These are phyloP conservation scores for Fusarium kyushuense DNA, from an alignment of 2,329 filamentous ascomycete species.

Conservation along the genomic window DNA sequence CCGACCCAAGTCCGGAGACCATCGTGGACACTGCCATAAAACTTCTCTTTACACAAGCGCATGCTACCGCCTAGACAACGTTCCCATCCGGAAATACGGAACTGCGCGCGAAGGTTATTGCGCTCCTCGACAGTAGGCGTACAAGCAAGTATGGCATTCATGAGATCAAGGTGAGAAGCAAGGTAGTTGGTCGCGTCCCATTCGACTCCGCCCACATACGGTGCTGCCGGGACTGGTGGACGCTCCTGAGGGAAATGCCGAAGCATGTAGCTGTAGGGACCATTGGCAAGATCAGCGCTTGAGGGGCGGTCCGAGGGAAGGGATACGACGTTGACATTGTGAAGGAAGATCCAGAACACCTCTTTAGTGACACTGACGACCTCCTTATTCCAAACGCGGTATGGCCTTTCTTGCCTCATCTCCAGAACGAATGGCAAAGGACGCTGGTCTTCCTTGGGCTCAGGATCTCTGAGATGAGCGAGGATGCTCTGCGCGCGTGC, in stretches of 20 bases:
- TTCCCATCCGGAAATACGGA: constrained; percentile 89
- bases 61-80: constrained; percentile 87
- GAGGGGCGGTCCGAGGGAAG: constrained; percentile 61
- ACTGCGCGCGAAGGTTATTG: constrained; percentile 80
- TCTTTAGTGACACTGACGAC: constrained; percentile 94
- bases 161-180: constrained; percentile 88
- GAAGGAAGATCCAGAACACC: constrained; percentile 99
- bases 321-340: constrained; percentile 89
- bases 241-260: constrained; percentile 86
- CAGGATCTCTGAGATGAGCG: constrained; percentile 82
- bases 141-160: constrained; percentile 90
- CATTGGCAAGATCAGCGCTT: constrained; percentile 49
- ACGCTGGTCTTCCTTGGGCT: constrained; percentile 78
- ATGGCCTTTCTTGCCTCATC: constrained; percentile 88
- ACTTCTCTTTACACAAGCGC: constrained; percentile 96
- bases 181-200: constrained; percentile 99
- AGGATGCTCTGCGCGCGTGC: constrained; percentile 80
- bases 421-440: constrained; percentile 89
- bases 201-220: constrained; percentile 96
- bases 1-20: constrained; percentile 90
- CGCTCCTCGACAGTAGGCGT: constrained; percentile 77
- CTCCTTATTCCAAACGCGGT: constrained; percentile 94
- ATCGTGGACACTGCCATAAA: constrained; percentile 92
- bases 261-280: constrained; percentile 71
- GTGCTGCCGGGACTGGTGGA: constrained; percentile 91